Evolutionary conservation across 1,284 basidiomycete genomes (phyloP).

Genomic region (Rhodotorula sp.): DNA sequence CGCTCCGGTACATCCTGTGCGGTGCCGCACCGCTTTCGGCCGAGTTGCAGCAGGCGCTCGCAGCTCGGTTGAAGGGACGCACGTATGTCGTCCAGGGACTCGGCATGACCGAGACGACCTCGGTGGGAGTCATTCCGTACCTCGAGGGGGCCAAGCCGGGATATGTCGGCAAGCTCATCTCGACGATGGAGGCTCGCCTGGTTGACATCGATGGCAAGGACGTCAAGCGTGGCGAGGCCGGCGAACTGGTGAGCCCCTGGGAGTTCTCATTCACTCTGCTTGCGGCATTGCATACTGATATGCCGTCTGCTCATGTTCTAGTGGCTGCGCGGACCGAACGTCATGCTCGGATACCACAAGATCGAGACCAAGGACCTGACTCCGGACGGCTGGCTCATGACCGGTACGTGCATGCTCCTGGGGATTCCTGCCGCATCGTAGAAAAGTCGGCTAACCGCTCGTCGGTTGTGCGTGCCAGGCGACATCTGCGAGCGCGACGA

Average conservation of each 20-base stretch:
- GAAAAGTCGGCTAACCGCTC: not conserved
- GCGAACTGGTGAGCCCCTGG: constrained; percentile 20
- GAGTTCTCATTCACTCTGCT: no score
- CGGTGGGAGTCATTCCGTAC: constrained; percentile 28
- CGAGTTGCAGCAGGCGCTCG: constrained; percentile 23
- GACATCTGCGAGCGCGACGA: constrained; percentile 28
- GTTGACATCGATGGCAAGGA: constrained; percentile 33
- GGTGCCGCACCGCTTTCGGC: constrained; percentile 36
- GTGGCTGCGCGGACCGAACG: constrained; percentile 9
- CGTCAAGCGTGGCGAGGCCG: constrained; percentile 30
- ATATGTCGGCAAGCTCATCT: constrained; percentile 28
- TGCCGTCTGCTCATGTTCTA: not conserved
- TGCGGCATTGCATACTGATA: constrained; percentile 6
- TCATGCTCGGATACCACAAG: constrained; percentile 21
- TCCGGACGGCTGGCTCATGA: constrained; percentile 36
- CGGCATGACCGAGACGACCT: constrained; percentile 36
- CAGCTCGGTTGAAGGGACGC: constrained; percentile 15
- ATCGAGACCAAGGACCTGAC: constrained; percentile 33
- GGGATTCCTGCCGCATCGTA: not conserved
- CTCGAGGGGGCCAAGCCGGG: constrained; percentile 6
- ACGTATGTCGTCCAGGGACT: constrained; percentile 32
- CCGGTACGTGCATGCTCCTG: constrained; percentile 8
- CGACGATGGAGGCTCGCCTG: constrained; percentile 33
- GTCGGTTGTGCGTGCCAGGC: not conserved
- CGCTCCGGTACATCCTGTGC: constrained; percentile 34